phyloP scores from a whole-genome alignment of 768 basidiomycete genomes.

The Exidia glandulosa region DNA sequence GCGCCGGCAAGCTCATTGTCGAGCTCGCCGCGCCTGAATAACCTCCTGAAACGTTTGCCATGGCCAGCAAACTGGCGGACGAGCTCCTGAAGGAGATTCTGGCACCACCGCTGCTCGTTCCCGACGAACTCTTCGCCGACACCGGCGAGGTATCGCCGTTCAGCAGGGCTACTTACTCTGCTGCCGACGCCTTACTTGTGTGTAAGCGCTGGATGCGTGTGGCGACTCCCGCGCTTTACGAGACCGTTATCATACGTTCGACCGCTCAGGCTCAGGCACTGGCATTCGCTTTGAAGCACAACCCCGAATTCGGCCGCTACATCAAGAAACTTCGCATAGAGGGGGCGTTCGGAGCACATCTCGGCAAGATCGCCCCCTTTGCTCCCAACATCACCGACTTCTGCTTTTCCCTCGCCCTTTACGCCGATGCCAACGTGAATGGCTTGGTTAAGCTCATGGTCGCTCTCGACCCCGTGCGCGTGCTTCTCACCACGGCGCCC shows the following conservation, averaged over 20 bases:
- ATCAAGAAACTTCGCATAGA: background rate
- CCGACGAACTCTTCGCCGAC: background rate
- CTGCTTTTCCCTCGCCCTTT: background rate
- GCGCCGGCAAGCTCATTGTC: too few species aligned
- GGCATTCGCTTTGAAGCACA: background rate
- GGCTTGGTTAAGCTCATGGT: background rate
- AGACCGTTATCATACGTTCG: background rate
- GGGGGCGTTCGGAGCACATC: background rate
- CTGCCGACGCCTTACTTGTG: background rate
- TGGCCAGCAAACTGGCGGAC: background rate
- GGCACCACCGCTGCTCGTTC: background rate
- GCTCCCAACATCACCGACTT: background rate
- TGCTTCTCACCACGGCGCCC: background rate
- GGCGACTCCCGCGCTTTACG: background rate
- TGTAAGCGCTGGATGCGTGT: background rate
- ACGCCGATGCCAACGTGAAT: background rate
- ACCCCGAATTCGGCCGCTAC: background rate
- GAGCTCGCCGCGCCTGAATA: too few species aligned
- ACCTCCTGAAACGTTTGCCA: too few species aligned
- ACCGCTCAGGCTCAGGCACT: background rate
- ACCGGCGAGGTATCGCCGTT: background rate
- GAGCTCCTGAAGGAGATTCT: background rate
- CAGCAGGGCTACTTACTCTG: background rate
- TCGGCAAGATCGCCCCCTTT: background rate
- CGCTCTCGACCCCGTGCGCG: background rate